A percentile compares a stretch with the other conserved stretches of the same genome.
These are phyloP conservation scores for Saccharomycopsis microspora DNA, from an alignment of 805 yeast genomes.

Conservation along the genomic window DNA sequence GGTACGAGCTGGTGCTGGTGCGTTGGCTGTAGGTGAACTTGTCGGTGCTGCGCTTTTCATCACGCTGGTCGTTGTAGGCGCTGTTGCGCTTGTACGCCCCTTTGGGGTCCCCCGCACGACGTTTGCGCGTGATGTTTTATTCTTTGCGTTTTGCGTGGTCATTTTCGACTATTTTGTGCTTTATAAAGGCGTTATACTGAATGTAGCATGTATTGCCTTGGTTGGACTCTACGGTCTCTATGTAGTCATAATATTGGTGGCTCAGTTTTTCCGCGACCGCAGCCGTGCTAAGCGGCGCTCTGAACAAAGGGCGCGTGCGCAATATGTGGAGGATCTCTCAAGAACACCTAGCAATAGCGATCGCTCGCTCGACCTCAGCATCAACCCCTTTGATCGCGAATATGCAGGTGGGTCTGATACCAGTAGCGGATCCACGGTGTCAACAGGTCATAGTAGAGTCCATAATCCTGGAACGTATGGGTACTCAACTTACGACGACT, in stretches of 20 bases:
- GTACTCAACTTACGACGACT: slow-evolving; percentile 4
- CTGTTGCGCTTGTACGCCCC: slow-evolving; percentile 60
- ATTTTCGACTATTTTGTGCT: slow-evolving; percentile 38
- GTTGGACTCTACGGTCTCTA: slow-evolving; percentile 45
- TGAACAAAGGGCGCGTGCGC: slow-evolving; percentile 9
- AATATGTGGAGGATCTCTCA: background rate
- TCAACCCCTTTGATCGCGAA: slow-evolving; percentile 7
- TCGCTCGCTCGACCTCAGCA: background rate
- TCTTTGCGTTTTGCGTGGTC: slow-evolving; percentile 41
- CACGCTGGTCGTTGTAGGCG: slow-evolving; percentile 68
- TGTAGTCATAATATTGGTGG: slow-evolving; percentile 35
- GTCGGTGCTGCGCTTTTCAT: slow-evolving; percentile 84
- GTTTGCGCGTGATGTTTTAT: slow-evolving; percentile 50
- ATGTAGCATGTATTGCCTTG: slow-evolving; percentile 48
- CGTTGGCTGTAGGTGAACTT: slow-evolving; percentile 83
- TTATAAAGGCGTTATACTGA: slow-evolving; percentile 40
- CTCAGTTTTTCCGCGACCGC: slow-evolving; percentile 27
- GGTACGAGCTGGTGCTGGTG: slow-evolving; percentile 55
- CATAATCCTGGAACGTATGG: background rate
- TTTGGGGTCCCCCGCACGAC: slow-evolving; percentile 34
- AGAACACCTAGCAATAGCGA: background rate
- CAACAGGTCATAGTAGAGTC: slow-evolving; percentile 2
- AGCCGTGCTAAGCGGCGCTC: background rate
- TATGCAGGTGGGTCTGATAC: background rate
- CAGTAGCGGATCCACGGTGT: background rate